Conservation (phyloP, 768 basidiomycete genomes). For the Boletus eberwhitei region DNA sequence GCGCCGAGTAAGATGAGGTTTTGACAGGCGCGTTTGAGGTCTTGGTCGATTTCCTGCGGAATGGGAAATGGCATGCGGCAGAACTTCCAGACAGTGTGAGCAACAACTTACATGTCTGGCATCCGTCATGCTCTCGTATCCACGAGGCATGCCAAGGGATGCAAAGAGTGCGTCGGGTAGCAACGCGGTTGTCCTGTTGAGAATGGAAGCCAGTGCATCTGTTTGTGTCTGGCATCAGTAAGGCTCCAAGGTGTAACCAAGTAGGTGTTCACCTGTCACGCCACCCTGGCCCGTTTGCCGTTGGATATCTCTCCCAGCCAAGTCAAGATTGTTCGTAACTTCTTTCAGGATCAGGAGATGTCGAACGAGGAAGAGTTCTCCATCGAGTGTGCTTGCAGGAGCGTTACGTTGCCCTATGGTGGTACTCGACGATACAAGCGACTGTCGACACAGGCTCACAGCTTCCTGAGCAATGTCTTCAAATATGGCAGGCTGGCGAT, state of each 20-base stretch:
- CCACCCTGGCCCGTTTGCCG: constrained; percentile 44
- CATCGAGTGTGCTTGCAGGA: constrained; percentile 55
- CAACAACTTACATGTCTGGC: constrained; percentile 60
- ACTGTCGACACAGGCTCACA: constrained; percentile 74
- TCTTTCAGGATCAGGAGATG: constrained; percentile 93
- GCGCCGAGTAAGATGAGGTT: constrained; percentile 69
- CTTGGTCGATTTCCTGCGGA: constrained; percentile 80
- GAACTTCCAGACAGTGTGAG: background rate
- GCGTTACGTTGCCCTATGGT: constrained; percentile 51
- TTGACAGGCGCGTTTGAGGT: constrained; percentile 83
- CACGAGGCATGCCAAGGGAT: constrained; percentile 61
- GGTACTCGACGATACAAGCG: constrained; percentile 72
- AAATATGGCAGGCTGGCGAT: constrained; percentile 83
- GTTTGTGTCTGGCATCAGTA: constrained; percentile 4
- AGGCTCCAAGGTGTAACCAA: background rate
- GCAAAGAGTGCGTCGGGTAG: constrained; percentile 69
- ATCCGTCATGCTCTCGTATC: constrained; percentile 61
- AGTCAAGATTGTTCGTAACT: constrained; percentile 71
- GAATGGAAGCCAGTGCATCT: constrained; percentile 32
- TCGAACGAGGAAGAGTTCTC: constrained; percentile 81
- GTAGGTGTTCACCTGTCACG: constrained; percentile 49
- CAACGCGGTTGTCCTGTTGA: constrained; percentile 36
- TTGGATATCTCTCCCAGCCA: constrained; percentile 49
- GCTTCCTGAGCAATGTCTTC: constrained; percentile 97
- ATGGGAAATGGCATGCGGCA: background rate